Base-by-base conservation (phyloP, 139 green algal genomes). In the Auxenochlorella protothecoides region DNA sequence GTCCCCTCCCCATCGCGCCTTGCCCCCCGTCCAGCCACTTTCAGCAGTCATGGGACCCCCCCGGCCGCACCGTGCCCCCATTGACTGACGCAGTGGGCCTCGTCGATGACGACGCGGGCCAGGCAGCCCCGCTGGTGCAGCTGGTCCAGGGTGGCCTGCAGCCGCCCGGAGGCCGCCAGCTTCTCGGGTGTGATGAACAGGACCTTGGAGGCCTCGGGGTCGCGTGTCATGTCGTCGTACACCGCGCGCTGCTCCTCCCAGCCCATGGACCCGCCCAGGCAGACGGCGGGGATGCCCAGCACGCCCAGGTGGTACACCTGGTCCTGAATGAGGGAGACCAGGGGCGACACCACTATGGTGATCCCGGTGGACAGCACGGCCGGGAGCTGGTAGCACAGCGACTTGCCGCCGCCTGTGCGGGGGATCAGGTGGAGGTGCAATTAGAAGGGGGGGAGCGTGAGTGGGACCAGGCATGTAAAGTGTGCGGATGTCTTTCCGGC, bases 31-130 rank as follows among this genome's bases (percentile, higher is more conserved):
- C 27, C 27, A 44, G 27, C 27, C 27, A 0, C 27, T 44, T 44
- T 44, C 27, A 44, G 27, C 27, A 44, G 27, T 44, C 27, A 44
- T 44, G 27, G 27, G 27, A 1, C 0, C 27, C 27, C 27, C 27
- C 27, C 27, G 27, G 27, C 27, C 27, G 27, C 27, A 44, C 87
- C 78, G 66, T 93, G 84, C 2, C 93, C 95, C 94, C 94, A 99
- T 60, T 92, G 81, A 13, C 77, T 90, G 13, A 99, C 92, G 79
- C 95, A 99, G 78, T 99, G 95, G 12, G 92, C 92, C 85, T 99
- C 94, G 78, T 99, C 94, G 4, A 99, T 80, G 3, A 92, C 87
- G 14, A 95, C 78, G 2, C 91, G 71, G 44, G 72, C 74, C 69
- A 97, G 82, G 52, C 82, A 44, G 27, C 76, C 75, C 5, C 73